Evolutionary conservation across 345 rosid genomes (phyloP), one percentile per base, ranked within the genome.

Genomic region (Hibiscus mutabilis): DNA sequence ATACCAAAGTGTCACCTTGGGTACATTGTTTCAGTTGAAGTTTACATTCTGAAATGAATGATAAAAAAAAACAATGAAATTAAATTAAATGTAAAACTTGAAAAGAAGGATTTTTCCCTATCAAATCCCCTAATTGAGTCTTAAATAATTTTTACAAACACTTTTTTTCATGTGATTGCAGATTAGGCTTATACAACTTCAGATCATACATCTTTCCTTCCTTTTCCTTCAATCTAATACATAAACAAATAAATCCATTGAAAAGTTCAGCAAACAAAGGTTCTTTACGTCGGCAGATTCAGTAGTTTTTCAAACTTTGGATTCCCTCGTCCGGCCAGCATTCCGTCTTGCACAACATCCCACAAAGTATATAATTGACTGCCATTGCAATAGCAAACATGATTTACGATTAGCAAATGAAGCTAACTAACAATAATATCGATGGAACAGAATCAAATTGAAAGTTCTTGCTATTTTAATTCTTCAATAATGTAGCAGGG

Each of bases 301-400:
- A 5, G 2, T 29, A 6, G 60, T 44, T 21, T 76, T 72, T 86
- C 85, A 88, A 77, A 78, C 76, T 80, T 91, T 93, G 10, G 85
- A 66, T 21, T 35, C 70, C 53, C 79, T 81, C 47, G 75, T 81
- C 59, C 73, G 60, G 5, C 86, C 74, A 49, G 91, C 97, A 70
- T 88, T 93, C 67, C 92, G 82, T 79, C 98, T 84, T 1, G 98
- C 98, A 35, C 96, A 93, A 83, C 98, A 93, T 63, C 98, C 98
- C 0, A 89, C 89, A n/a, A 89, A 86, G 85, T 93, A 93, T 51
- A 93, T 76, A 70, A 86, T 62, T 0, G 88, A 86, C 98, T 93
- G 90, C 49, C 52, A 72, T 63, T 62, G 64, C 58, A 58, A 33
- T 63, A 52, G 64, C 58, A 24, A 51, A 53, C 19, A 72, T 12